Conservation (phyloP, 2,329 filamentous ascomycete genomes). For the Cytospora mali region DNA sequence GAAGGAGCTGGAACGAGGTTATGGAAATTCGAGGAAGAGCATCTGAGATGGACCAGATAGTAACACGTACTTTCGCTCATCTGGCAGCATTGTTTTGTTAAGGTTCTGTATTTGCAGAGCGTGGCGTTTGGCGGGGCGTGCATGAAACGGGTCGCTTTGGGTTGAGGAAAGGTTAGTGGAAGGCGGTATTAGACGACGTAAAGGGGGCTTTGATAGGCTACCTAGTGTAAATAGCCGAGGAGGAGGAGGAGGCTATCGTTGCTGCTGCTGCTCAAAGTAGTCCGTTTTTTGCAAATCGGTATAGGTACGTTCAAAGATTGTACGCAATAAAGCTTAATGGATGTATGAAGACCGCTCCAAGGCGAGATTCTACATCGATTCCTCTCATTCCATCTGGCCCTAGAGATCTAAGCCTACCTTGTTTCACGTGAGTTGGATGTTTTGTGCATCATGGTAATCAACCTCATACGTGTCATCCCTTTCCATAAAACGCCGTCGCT, state of each 20-base stretch:
- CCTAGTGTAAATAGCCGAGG: constrained; percentile 14
- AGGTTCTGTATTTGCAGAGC: constrained; percentile 33
- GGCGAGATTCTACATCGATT: constrained; percentile 19
- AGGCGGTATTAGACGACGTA: not conserved
- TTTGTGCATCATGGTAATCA: not conserved
- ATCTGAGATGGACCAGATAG: not conserved
- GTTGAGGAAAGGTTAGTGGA: constrained; percentile 2
- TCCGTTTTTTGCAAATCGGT: constrained; percentile 3
- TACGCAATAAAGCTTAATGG: constrained; percentile 26
- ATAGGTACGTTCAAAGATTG: constrained; percentile 3
- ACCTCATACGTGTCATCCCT: not conserved
- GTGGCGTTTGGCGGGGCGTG: constrained; percentile 31
- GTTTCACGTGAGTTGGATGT: not conserved
- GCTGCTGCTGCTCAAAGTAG: not conserved
- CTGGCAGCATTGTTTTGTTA: constrained; percentile 11
- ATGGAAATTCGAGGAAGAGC: not conserved
- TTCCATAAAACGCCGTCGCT: constrained; percentile 29
- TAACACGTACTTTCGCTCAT: not conserved
- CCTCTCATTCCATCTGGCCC: not conserved
- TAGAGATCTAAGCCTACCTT: not conserved
- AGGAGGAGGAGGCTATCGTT: not conserved
- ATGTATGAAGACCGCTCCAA: constrained; percentile 10
- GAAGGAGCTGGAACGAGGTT: not conserved
- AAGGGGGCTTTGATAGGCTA: not conserved
- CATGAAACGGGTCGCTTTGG: not conserved